Conservation (phyloP, 169 alveolate species). For the Eimeria brunetti region DNA sequence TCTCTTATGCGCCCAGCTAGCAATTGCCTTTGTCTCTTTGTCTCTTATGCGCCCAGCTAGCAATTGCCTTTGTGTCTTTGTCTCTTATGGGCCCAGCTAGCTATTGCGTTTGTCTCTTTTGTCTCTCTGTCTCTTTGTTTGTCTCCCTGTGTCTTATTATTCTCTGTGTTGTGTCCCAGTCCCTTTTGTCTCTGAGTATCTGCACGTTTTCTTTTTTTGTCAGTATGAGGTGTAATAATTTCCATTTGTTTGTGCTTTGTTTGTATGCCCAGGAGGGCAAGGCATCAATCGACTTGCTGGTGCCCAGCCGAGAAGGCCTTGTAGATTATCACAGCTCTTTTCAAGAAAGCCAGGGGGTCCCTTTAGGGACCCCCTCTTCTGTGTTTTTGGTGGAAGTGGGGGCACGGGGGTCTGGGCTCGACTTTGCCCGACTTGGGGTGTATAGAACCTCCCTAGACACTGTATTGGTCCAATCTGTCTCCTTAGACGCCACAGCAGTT, state of each 20-base stretch:
- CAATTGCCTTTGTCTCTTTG: not conserved
- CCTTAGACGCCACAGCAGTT: constrained; percentile 42
- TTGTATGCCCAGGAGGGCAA: constrained; percentile 10
- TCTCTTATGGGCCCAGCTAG: not conserved
- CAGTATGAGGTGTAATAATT: too few relatives aligned
- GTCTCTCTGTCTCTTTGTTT: too few relatives aligned
- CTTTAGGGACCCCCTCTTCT: not conserved
- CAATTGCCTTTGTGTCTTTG: not conserved
- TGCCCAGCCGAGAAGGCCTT: not conserved
- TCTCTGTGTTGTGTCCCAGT: not conserved
- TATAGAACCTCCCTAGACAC: not conserved
- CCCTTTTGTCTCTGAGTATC: not conserved
- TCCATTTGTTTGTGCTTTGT: too few relatives aligned
- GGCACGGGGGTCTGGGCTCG: not conserved
- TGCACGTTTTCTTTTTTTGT: not conserved
- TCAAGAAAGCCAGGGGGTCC: not conserved
- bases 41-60: not conserved
- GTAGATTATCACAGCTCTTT: not conserved
- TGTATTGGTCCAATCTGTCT: not conserved
- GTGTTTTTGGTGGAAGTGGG: not conserved
- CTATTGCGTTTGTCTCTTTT: not conserved
- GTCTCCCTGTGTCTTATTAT: not conserved
- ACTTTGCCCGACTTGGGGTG: not conserved
- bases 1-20: not conserved
- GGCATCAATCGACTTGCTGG: not conserved